These are phyloP conservation scores for Peronospora farinosa DNA, from an alignment of 352 stramenopile genomes.

Conservation along the genomic window DNA sequence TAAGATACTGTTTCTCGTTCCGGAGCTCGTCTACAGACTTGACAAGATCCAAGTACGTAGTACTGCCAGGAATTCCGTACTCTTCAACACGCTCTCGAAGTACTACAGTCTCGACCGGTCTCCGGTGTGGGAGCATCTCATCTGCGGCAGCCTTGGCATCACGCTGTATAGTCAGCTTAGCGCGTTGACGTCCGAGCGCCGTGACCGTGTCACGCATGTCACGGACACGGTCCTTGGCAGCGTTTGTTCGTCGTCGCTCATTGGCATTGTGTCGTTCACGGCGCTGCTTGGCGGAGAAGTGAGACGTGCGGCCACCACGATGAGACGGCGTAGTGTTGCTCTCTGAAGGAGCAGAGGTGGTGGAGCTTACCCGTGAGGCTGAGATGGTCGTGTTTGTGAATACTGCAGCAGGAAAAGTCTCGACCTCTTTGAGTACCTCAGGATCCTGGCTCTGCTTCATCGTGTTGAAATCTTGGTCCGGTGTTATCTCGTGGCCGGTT, in stretches of 20 bases:
- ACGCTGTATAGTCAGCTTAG: slow-evolving; percentile 18
- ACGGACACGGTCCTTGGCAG: slow-evolving; percentile 34
- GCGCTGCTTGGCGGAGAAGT: slow-evolving; percentile 41
- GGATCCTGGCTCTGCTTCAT: slow-evolving; percentile 25
- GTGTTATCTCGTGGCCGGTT: slow-evolving; percentile 19
- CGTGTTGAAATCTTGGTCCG: slow-evolving; percentile 21
- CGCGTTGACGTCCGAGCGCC: slow-evolving; percentile 21
- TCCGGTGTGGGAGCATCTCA: slow-evolving; percentile 22
- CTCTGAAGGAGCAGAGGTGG: background rate
- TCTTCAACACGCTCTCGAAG: slow-evolving; percentile 12
- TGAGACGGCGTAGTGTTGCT: slow-evolving; percentile 10
- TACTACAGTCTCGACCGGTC: slow-evolving; percentile 19
- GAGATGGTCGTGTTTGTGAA: slow-evolving; percentile 34
- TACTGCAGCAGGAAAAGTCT: slow-evolving; percentile 27
- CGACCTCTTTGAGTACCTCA: slow-evolving; percentile 23
- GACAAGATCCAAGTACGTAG: slow-evolving; percentile 33
- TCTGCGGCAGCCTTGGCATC: slow-evolving; percentile 18
- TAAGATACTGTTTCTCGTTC: slow-evolving; percentile 35
- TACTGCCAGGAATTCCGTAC: slow-evolving; percentile 21
- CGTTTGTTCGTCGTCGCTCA: slow-evolving; percentile 37
- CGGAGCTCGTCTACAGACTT: slow-evolving; percentile 29
- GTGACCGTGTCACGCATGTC: slow-evolving; percentile 36
- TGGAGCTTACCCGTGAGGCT: slow-evolving; percentile 10
- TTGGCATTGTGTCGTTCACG: slow-evolving; percentile 45
- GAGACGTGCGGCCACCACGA: slow-evolving; percentile 29